These are phyloP conservation scores for Geotrichum macrosporum DNA, from an alignment of 1,139 yeast genomes.

Conservation along the genomic window DNA sequence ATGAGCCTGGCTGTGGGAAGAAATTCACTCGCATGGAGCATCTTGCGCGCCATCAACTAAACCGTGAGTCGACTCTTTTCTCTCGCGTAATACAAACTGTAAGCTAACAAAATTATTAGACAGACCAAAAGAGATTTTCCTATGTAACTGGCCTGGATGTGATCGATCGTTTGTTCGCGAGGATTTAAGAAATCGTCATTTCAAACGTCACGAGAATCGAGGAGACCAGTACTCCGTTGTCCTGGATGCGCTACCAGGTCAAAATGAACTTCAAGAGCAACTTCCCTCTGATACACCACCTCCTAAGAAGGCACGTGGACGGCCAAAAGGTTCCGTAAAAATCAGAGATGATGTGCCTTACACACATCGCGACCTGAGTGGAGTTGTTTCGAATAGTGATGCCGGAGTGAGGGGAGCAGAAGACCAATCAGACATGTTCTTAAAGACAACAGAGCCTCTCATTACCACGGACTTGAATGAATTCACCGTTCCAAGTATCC, in stretches of 20 bases:
- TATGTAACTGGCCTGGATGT: slow-evolving; percentile 15
- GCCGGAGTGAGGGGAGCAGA: too few species aligned
- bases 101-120: too few species aligned
- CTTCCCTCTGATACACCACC: too few species aligned
- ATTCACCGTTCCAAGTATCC: background rate
- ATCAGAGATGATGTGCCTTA: background rate
- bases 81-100: too few species aligned
- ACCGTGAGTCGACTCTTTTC: too few species aligned
- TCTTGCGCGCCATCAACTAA: slow-evolving; percentile 40
- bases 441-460: too few species aligned
- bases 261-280: background rate
- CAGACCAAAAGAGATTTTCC: slow-evolving; percentile 15
- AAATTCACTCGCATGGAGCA: slow-evolving; percentile 53
- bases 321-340: background rate
- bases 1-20: slow-evolving; percentile 55
- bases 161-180: slow-evolving; percentile 18
- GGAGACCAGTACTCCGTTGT: background rate
- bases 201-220: slow-evolving; percentile 11
- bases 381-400: too few species aligned
- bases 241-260: background rate
- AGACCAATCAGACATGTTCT: too few species aligned
- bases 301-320: background rate
- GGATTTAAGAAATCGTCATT: slow-evolving; percentile 13
- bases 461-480: background rate
- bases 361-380: background rate